phyloP scores from a whole-genome alignment of 1,284 basidiomycete genomes.

The Ustilago vetiveriae region DNA sequence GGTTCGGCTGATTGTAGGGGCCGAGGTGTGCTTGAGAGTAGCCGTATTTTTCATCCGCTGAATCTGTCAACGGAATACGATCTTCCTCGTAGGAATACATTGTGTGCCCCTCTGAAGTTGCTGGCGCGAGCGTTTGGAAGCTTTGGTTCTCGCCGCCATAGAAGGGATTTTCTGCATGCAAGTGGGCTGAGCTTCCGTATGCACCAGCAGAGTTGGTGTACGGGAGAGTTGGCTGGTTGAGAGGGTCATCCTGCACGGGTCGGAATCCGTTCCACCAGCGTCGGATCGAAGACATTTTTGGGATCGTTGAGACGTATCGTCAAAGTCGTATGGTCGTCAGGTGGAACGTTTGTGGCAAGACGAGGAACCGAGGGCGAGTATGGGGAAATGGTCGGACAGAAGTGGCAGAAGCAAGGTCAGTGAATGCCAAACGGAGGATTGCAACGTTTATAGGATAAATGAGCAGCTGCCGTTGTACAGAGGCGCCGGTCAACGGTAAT shows the following conservation, averaged over 20 bases:
- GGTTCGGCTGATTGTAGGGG: conserved; percentile 25
- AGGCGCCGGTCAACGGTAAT: too few species aligned
- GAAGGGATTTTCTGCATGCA: conserved; percentile 43
- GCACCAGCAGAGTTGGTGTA: conserved; percentile 14
- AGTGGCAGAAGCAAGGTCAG: too few species aligned
- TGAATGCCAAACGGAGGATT: too few species aligned
- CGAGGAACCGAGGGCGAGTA: too few species aligned
- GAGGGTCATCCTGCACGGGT: conserved; percentile 38
- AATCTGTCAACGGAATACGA: conserved; percentile 49
- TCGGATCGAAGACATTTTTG: conserved; percentile 28
- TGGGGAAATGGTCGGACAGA: too few species aligned
- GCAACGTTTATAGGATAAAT: too few species aligned
- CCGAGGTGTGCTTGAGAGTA: conserved; percentile 11
- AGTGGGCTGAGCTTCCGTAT: conserved; percentile 13
- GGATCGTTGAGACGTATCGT: too few species aligned
- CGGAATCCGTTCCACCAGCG: conserved; percentile 26
- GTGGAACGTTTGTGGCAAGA: too few species aligned
- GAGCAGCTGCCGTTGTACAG: too few species aligned
- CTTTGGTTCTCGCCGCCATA: conserved; percentile 43
- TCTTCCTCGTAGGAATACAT: conserved; percentile 50
- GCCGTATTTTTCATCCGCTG: conserved; percentile 46
- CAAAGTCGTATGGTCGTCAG: background rate
- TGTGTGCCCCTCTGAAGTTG: conserved; percentile 33
- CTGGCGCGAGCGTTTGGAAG: conserved; percentile 29
- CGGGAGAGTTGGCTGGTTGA: conserved; percentile 16